phyloP scores from a whole-genome alignment of 2,329 filamentous ascomycete genomes.

The Trichoderma breve region DNA sequence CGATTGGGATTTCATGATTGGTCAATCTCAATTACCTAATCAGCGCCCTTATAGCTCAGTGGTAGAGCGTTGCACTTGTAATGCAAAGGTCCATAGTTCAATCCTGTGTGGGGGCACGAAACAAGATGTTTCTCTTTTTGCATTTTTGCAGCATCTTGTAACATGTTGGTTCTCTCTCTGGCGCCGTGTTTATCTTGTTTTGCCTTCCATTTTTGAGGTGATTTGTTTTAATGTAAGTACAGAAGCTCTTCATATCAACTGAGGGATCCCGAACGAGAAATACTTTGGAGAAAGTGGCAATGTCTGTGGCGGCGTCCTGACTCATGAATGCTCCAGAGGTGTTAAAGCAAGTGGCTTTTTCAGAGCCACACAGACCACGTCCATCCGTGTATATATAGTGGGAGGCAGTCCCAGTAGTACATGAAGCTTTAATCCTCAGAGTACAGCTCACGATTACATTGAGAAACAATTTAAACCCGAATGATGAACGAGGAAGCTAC shows the following conservation, averaged over 20 bases:
- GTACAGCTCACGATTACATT: not conserved
- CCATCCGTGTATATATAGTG: not conserved
- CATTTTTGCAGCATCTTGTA: not conserved
- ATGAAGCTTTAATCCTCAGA: not conserved
- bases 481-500: not conserved
- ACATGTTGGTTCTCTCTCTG: too few species aligned
- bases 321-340: not conserved
- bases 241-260: too few species aligned
- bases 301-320: not conserved
- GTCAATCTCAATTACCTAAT: not conserved
- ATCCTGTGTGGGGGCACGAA: slow-evolving; percentile 22
- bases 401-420: not conserved
- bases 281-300: not conserved
- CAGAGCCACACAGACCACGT: not conserved
- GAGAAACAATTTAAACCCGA: not conserved
- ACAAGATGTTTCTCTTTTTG: not conserved
- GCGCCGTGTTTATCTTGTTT: not conserved
- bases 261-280: too few species aligned
- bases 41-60: slow-evolving; percentile 23
- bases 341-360: not conserved
- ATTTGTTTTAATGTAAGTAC: not conserved
- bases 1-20: not conserved
- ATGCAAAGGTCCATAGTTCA: slow-evolving; percentile 25
- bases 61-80: slow-evolving; percentile 25
- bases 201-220: accelerated